Conservation (phyloP, 257 asterid genomes). For the Sherardia arvensis region DNA sequence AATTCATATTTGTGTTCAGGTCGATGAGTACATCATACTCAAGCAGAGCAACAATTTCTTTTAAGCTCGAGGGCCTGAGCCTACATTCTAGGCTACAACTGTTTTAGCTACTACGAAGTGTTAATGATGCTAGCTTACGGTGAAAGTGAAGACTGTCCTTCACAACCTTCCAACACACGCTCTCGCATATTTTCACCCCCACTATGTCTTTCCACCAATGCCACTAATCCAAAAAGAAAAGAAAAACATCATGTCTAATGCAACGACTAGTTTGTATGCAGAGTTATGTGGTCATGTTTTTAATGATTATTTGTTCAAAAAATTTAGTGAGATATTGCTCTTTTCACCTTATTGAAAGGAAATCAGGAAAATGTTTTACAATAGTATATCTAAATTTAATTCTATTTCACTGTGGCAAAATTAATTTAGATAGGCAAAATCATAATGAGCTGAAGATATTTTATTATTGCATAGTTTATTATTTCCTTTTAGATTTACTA, state of each 20-base stretch:
- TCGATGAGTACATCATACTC: not conserved
- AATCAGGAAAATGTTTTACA: too few species aligned
- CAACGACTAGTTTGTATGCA: too few species aligned
- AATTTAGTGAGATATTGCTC: too few species aligned
- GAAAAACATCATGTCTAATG: not conserved
- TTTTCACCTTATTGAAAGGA: too few species aligned
- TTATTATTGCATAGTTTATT: too few species aligned
- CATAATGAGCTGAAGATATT: too few species aligned
- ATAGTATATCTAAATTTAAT: too few species aligned
- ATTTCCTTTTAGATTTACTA: too few species aligned
- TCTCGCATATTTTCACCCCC: constrained; percentile 6
- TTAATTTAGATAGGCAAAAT: too few species aligned
- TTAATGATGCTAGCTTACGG: constrained; percentile 54
- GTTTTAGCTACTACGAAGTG: not conserved
- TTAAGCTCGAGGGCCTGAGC: not conserved
- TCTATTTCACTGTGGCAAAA: too few species aligned
- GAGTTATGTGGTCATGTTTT: not conserved
- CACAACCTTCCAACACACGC: constrained; percentile 30
- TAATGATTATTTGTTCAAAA: too few species aligned
- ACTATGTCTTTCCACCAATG: not conserved
- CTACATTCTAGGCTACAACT: not conserved
- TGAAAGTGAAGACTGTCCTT: constrained; percentile 58
- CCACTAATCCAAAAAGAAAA: not conserved
- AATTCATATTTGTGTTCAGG: not conserved
- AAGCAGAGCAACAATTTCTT: not conserved